Evolutionary conservation across 441 rosid species (phyloP).

Genomic region (Brassica balearica): DNA sequence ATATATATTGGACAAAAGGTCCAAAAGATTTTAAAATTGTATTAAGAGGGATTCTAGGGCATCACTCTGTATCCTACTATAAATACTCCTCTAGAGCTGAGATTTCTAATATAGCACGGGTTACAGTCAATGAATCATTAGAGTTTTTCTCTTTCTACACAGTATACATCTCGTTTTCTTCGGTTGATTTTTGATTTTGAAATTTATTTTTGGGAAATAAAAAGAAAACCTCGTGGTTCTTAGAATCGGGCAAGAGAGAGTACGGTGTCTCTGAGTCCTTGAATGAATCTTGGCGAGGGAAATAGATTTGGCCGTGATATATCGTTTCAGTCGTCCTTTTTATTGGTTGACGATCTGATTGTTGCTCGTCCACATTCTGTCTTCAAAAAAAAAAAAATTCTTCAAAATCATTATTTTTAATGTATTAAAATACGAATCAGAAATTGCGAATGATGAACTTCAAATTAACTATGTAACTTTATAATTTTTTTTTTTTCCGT

Average conservation of each 20-base stretch:
- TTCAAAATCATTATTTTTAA: not conserved
- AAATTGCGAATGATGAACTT: constrained; percentile 32
- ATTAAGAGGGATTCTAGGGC: constrained; percentile 22
- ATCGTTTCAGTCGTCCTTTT: constrained; percentile 80
- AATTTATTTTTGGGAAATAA: not conserved
- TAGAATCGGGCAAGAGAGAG: constrained; percentile 48
- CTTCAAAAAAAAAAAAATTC: not conserved
- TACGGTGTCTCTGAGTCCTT: constrained; percentile 57
- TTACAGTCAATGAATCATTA: not conserved
- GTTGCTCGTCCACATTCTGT: constrained; percentile 72
- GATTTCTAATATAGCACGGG: not conserved
- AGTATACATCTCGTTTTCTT: no score
- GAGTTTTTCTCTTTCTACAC: not conserved
- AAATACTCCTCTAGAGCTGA: constrained; percentile 4
- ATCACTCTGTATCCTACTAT: constrained; percentile 22
- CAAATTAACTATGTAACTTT: constrained; percentile 5
- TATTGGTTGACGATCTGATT: constrained; percentile 72
- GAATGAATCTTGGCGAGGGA: constrained; percentile 51
- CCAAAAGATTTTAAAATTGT: not conserved
- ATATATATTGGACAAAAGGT: not conserved
- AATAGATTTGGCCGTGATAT: constrained; percentile 67
- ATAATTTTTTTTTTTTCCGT: no score
- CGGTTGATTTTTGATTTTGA: not conserved
- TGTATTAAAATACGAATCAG: not conserved
- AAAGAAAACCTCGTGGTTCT: constrained; percentile 25